These are phyloP conservation scores for Penicillium riverlandense DNA, from an alignment of 495 filamentous ascomycete species.

Conservation along the genomic window DNA sequence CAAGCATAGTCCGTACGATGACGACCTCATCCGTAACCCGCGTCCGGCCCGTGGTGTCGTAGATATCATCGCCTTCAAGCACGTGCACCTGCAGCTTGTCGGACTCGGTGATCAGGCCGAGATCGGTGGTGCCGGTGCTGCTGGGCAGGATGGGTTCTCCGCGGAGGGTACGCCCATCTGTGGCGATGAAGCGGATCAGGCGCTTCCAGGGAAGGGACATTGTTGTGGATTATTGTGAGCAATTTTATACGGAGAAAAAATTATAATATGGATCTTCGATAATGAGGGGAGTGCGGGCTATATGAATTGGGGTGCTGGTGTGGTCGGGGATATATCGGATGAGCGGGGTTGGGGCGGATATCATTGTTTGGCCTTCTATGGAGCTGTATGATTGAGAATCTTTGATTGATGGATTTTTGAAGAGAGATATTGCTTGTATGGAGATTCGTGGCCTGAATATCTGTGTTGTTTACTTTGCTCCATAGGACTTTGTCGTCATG, in stretches of 20 bases:
- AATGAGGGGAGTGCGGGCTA: no score
- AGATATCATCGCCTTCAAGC: slow-evolving; percentile 32
- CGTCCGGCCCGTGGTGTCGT: slow-evolving; percentile 26
- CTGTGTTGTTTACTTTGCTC: no score
- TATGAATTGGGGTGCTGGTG: not conserved
- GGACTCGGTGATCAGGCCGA: slow-evolving; percentile 29
- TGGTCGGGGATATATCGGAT: slow-evolving; percentile 6
- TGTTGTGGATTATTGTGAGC: not conserved
- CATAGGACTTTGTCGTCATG: no score
- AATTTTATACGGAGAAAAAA: no score
- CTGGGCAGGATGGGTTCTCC: slow-evolving; percentile 42
- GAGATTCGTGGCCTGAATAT: no score
- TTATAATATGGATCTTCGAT: not conserved
- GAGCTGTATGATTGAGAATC: no score
- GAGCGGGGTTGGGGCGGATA: no score
- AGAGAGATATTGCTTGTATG: no score
- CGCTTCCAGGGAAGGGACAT: slow-evolving; percentile 33
- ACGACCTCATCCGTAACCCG: slow-evolving; percentile 25
- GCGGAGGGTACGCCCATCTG: slow-evolving; percentile 32
- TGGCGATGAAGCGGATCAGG: slow-evolving; percentile 42
- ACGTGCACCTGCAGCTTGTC: slow-evolving; percentile 31
- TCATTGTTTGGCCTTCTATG: no score
- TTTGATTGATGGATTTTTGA: no score
- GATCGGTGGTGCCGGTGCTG: slow-evolving; percentile 21
- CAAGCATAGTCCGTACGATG: slow-evolving; percentile 26